Percentiles rank a stretch among this genome's conserved stretches.
Conservation (phyloP, 1,139 yeast genomes). For the Citeromyces siamensis region DNA sequence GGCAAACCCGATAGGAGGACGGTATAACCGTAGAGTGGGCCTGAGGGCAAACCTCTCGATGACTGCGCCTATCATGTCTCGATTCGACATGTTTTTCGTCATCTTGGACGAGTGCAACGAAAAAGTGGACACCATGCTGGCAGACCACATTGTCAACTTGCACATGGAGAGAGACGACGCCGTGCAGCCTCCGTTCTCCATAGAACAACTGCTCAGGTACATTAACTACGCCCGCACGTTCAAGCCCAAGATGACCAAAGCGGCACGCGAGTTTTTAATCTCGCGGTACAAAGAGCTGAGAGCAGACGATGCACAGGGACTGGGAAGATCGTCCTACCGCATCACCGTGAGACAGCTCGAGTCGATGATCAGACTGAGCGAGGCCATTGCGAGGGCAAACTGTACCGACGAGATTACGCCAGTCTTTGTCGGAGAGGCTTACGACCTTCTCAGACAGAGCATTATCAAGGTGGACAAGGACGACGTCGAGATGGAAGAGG, state of each 20-base stretch:
- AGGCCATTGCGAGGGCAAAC: slow-evolving; percentile 95
- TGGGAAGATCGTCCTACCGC: slow-evolving; percentile 78
- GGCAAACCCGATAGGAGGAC: slow-evolving; percentile 93
- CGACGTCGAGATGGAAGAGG: slow-evolving; percentile 78
- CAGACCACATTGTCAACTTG: slow-evolving; percentile 83
- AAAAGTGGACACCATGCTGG: slow-evolving; percentile 77
- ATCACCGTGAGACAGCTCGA: slow-evolving; percentile 96
- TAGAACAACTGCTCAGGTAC: slow-evolving; percentile 81
- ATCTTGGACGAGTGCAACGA: slow-evolving; percentile 94
- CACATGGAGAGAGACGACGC: slow-evolving; percentile 92
- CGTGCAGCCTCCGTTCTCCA: slow-evolving; percentile 78
- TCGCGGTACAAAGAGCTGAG: slow-evolving; percentile 78
- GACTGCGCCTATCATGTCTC: slow-evolving; percentile 99
- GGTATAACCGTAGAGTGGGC: slow-evolving; percentile 81
- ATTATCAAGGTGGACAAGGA: slow-evolving; percentile 93
- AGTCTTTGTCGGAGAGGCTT: slow-evolving; percentile 86
- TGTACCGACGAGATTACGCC: slow-evolving; percentile 87
- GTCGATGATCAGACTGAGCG: slow-evolving; percentile 84
- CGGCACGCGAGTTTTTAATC: slow-evolving; percentile 70
- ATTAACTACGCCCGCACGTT: slow-evolving; percentile 90
- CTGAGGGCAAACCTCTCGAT: slow-evolving; percentile 80
- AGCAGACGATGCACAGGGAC: slow-evolving; percentile 85
- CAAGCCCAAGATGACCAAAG: slow-evolving; percentile 78
- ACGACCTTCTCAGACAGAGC: slow-evolving; percentile 78
- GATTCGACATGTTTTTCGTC: slow-evolving; percentile 93